These are phyloP conservation scores for Curvularia sp. DNA, from an alignment of 2,329 filamentous ascomycete species.

Conservation along the genomic window DNA sequence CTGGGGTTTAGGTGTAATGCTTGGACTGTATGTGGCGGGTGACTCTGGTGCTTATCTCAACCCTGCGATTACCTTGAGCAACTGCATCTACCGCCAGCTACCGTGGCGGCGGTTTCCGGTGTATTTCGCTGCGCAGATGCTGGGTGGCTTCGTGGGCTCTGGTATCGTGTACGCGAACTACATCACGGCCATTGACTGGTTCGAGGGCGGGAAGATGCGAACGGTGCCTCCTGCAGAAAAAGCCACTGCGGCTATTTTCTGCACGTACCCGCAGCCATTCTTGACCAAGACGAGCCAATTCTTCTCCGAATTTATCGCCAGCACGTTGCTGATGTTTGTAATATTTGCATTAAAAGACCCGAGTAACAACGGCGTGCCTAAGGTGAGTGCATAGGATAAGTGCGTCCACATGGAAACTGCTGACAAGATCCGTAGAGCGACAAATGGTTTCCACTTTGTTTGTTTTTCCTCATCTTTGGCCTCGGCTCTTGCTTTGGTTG, in stretches of 20 bases:
- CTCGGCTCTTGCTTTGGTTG: conserved; percentile 76
- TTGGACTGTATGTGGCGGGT: conserved; percentile 67
- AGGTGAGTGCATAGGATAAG: conserved; percentile 19
- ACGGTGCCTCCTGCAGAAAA: conserved; percentile 65
- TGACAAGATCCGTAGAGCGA: conserved; percentile 21
- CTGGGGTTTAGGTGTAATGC: conserved; percentile 50
- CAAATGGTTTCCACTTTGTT: conserved; percentile 59
- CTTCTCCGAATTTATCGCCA: conserved; percentile 75
- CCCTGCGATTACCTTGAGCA: conserved; percentile 72
- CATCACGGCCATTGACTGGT: conserved; percentile 66
- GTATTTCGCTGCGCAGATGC: conserved; percentile 70
- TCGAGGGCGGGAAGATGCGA: conserved; percentile 66
- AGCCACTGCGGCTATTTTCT: conserved; percentile 73
- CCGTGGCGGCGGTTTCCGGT: conserved; percentile 73
- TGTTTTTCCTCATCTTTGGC: conserved; percentile 77
- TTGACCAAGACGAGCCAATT: conserved; percentile 72
- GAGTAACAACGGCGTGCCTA: conserved; percentile 49
- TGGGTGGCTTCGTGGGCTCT: conserved; percentile 69
- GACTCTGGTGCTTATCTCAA: conserved; percentile 71
- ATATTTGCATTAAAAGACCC: conserved; percentile 73
- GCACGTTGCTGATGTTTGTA: conserved; percentile 71
- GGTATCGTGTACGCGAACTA: conserved; percentile 56
- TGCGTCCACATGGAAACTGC: neutral
- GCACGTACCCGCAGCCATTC: conserved; percentile 73
- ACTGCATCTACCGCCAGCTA: conserved; percentile 71